These are phyloP conservation scores for Talaromyces albobiverticillius DNA, from an alignment of 2,329 filamentous ascomycete species.

Conservation along the genomic window DNA sequence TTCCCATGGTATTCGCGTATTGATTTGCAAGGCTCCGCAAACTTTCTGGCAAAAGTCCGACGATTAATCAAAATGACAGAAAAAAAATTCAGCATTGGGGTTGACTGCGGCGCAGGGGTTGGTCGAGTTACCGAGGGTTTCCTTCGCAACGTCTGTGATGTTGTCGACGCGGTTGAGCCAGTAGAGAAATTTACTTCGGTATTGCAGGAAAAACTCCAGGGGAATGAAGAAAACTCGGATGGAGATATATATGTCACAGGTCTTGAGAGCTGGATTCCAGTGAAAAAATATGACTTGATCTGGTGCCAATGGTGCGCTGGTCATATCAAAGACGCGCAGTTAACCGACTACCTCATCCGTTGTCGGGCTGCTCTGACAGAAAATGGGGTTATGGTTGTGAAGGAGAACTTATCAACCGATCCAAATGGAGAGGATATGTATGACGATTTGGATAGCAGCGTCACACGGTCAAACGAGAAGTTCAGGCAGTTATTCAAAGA, in stretches of 20 bases:
- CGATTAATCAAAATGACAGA: constrained; percentile 22
- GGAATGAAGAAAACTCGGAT: constrained; percentile 45
- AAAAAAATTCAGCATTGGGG: constrained; percentile 35
- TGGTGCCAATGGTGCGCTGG: constrained; percentile 91
- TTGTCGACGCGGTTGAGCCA: constrained; percentile 81
- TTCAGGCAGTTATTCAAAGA: constrained; percentile 67
- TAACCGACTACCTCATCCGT: constrained; percentile 63
- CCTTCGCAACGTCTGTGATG: constrained; percentile 63
- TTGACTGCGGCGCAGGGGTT: constrained; percentile 67
- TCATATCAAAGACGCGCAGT: constrained; percentile 71
- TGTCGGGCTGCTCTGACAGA: constrained; percentile 53
- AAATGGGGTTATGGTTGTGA: constrained; percentile 61
- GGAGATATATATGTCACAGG: constrained; percentile 69
- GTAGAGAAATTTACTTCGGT: constrained; percentile 73
- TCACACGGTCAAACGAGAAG: constrained; percentile 72
- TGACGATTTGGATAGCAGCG: constrained; percentile 71
- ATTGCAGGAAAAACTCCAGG: constrained; percentile 44
- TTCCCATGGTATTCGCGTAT: constrained; percentile 63
- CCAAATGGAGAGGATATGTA: constrained; percentile 61
- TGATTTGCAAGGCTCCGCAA: constrained; percentile 67
- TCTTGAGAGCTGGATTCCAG: constrained; percentile 66
- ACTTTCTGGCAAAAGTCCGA: constrained; percentile 67
- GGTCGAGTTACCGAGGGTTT: constrained; percentile 78
- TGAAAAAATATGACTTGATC: constrained; percentile 68
- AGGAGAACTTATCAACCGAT: constrained; percentile 70